Base-by-base conservation (phyloP, 139 green algal genomes). In the Chloropicon primus region DNA sequence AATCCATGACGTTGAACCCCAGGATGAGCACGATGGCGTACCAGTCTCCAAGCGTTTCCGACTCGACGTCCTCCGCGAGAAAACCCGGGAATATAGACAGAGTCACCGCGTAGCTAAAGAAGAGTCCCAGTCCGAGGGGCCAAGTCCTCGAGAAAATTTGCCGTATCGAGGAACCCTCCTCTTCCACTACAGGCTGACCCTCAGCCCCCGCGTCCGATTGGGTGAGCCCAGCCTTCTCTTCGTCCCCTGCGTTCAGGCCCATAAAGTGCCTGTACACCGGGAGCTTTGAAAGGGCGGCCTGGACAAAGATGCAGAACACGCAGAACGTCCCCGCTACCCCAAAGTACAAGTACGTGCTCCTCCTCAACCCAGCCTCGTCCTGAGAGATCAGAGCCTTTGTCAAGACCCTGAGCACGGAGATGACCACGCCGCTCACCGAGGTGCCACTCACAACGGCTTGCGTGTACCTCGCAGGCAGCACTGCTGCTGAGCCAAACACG, bases 81-180 rank as follows among this genome's bases (percentile, higher is more conserved):
- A 97, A 88, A 0, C 93, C 93, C 0, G 93, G 93, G 74, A 97
- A 97, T 53, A 97, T 95, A 74, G 84, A 85, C 21, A 97, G 80
- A 0, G 93, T 97, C 0, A 92, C 81, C 29, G 24, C 24, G 74
- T 76, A 76, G 17, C 1, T 72, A 5, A 62, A 17, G 41, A 62
- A 62, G 41, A 62, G 41, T 17, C 10, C 41, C 41, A 62, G 5
- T 5, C 41, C 41, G 41, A 62, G 41, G 41, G 5, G 41, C 41
- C 41, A 62, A 17, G 41, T 62, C 41, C 17, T 62, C 10, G 10
- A 5, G 17, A 62, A 62, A 17, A 62, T 62, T n/a, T 5, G 17
- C 17, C 10, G 17, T 5, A 62, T 62, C 10, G 41, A 62, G 41
- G 41, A n/a, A n/a, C n/a, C n/a, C n/a, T n/a, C n/a, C n/a, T n/a